These are phyloP conservation scores for Chiua virens DNA, from an alignment of 768 basidiomycete species.

Conservation along the genomic window DNA sequence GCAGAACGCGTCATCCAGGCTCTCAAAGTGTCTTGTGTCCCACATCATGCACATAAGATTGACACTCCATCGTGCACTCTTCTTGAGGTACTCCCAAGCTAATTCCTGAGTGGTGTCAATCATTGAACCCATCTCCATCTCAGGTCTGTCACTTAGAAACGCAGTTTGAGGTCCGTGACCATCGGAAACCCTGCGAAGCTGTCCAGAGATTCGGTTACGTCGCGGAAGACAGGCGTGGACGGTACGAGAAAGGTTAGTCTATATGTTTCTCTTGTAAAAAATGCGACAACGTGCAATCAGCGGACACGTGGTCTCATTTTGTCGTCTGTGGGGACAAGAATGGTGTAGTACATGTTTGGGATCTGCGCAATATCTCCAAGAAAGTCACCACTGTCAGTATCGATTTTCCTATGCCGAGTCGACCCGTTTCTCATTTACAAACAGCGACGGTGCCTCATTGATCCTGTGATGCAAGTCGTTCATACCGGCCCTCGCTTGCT, in stretches of 20 bases:
- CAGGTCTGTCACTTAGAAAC: conserved; percentile 51
- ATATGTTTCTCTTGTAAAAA: conserved; percentile 3
- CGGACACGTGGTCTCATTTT: conserved; percentile 30
- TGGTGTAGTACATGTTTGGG: conserved; percentile 48
- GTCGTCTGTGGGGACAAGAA: conserved; percentile 46
- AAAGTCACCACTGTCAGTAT: conserved; percentile 24
- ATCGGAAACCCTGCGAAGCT: conserved; percentile 35
- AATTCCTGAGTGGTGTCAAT: not conserved
- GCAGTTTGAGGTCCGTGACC: conserved; percentile 54
- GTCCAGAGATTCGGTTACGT: conserved; percentile 47
- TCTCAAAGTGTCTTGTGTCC: conserved; percentile 42
- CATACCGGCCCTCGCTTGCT: conserved; percentile 34
- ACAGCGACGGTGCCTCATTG: conserved; percentile 37
- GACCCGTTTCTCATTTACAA: not conserved
- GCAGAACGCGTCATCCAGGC: conserved; percentile 43
- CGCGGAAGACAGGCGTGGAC: conserved; percentile 37
- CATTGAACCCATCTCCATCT: not conserved
- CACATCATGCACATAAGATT: conserved; percentile 43
- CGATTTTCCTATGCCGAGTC: not conserved
- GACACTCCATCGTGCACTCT: conserved; percentile 40
- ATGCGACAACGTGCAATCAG: conserved; percentile 18
- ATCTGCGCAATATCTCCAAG: conserved; percentile 40
- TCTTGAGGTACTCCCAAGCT: conserved; percentile 41
- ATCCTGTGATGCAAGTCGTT: conserved; percentile 40
- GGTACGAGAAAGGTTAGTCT: conserved; percentile 44